Conservation (phyloP, 345 rosid species). For the Ceriops zippeliana region DNA sequence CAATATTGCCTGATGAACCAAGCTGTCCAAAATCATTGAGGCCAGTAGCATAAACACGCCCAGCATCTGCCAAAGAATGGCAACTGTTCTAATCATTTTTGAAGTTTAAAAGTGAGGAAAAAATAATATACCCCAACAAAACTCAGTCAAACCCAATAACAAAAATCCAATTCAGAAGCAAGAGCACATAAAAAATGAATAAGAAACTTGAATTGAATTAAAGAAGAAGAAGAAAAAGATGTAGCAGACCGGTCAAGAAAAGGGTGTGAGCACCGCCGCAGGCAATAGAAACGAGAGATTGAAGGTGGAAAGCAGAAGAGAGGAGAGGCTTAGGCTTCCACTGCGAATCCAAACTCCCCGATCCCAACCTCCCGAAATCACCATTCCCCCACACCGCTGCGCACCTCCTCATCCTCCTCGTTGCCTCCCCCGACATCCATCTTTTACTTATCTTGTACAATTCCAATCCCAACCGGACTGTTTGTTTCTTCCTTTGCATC, state of each 20-base stretch:
- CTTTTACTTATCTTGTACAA: not conserved
- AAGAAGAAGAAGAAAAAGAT: not conserved
- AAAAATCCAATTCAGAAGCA: not conserved
- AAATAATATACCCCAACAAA: too few relatives aligned
- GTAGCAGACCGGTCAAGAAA: conserved; percentile 66
- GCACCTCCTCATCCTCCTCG: conserved; percentile 29
- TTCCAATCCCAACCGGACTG: too few relatives aligned
- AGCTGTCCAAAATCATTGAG: conserved; percentile 93
- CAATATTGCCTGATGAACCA: conserved; percentile 42
- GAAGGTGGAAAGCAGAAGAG: conserved; percentile 43
- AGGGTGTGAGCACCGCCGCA: conserved; percentile 98
- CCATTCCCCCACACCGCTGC: conserved; percentile 95
- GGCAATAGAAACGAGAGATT: conserved; percentile 53
- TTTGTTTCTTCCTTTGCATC: too few relatives aligned
- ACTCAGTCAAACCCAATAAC: not conserved
- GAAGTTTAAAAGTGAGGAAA: too few relatives aligned
- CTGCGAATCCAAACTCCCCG: conserved; percentile 63
- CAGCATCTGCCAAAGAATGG: conserved; percentile 47
- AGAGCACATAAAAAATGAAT: not conserved
- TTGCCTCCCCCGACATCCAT: conserved; percentile 17
- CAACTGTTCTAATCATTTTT: too few relatives aligned
- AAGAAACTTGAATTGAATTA: not conserved
- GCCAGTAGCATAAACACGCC: conserved; percentile 81
- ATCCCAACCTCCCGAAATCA: conserved; percentile 76
- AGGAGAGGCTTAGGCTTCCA: conserved; percentile 51